A percentile compares a stretch with the other conserved stretches of the same genome.
These are phyloP conservation scores for Beauveria rudraprayagi DNA, from an alignment of 2,329 filamentous ascomycete species.

Conservation along the genomic window DNA sequence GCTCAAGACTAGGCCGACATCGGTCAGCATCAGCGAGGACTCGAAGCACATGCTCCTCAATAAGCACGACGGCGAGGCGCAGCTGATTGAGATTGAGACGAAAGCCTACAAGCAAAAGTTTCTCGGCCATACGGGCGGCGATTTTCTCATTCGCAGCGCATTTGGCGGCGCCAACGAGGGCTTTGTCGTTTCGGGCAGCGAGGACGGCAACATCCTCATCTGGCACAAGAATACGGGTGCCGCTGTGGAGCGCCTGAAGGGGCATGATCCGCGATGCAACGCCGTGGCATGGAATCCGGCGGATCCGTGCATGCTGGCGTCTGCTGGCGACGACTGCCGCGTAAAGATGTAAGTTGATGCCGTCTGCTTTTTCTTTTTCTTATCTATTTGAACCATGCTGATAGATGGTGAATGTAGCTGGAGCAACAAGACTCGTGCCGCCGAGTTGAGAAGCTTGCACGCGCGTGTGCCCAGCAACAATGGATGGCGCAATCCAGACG, in stretches of 20 bases:
- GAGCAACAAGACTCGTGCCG: slow-evolving; percentile 18
- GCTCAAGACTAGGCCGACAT: slow-evolving; percentile 59
- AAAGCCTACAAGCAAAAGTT: slow-evolving; percentile 67
- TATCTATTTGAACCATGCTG: background rate
- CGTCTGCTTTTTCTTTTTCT: background rate
- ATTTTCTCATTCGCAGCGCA: slow-evolving; percentile 70
- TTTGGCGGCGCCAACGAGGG: slow-evolving; percentile 90
- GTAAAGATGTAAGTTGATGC: slow-evolving; percentile 68
- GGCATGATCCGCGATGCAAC: slow-evolving; percentile 73
- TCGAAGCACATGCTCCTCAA: slow-evolving; percentile 78
- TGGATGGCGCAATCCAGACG: slow-evolving; percentile 14
- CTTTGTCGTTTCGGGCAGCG: slow-evolving; percentile 86
- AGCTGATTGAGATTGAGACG: slow-evolving; percentile 69
- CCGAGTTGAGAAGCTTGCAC: slow-evolving; percentile 16
- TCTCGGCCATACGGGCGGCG: slow-evolving; percentile 63
- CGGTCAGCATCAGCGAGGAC: slow-evolving; percentile 72
- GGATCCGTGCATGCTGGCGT: slow-evolving; percentile 78
- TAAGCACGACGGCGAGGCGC: slow-evolving; percentile 66
- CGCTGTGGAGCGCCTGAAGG: slow-evolving; percentile 67
- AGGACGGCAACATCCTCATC: slow-evolving; percentile 71
- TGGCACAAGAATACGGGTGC: slow-evolving; percentile 82
- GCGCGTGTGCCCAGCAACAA: slow-evolving; percentile 9
- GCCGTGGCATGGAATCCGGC: slow-evolving; percentile 82
- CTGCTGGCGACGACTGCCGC: slow-evolving; percentile 78
- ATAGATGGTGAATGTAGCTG: slow-evolving; percentile 13